Base-by-base conservation (phyloP, 2,329 filamentous ascomycete species). In the Cyphellophora attinorum region DNA sequence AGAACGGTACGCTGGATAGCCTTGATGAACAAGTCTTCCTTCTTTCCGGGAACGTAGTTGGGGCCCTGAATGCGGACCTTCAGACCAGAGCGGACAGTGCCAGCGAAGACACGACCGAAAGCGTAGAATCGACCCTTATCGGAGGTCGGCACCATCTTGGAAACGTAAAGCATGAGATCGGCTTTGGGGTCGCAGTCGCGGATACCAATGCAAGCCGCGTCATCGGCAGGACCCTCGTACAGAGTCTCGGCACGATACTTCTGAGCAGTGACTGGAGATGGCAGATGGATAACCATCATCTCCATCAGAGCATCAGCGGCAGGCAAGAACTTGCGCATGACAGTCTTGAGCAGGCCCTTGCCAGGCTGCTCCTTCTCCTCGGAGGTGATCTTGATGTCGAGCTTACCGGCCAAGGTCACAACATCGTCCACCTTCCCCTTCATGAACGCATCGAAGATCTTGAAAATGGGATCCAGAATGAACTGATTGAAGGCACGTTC, bases 101-200 rank as follows among this genome's bases (percentile, higher is more conserved):
- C 91, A 55, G 91, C 74, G 78, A 96, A 98, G 71, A 98, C 91
- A 93, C 91, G 91, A 72, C 91, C 91, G 73, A 98, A 98, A 65
- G 91, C 91, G 74, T 95, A 98, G 85, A 98, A 98, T 72, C 91
- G 89, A 69, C 91, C 91, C 82, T 95, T 96, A 63, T 98, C 91
- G 57, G 86, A 93, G 54, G 91, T 98, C 58, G 91, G 91, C 60
- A 98, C 91, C 91, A 98, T 98, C 85, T 98, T 98, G 67, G 91
- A 98, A 66, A 98, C 88, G 83, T 98, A 98, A 54, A 96, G 76
- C 91, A 98, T 98, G 68, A 98, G 91, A 58, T 89, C 85, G 65
- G 77, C 91, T 75, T 94, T 93, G 68, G 89, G 76, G 67, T 98
- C 85, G 67, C 91, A 96, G 76, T 96, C 86, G 57, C 88, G 88